phyloP scores from a whole-genome alignment of 2,329 filamentous ascomycete species.

The Aaosphaeria arxii region DNA sequence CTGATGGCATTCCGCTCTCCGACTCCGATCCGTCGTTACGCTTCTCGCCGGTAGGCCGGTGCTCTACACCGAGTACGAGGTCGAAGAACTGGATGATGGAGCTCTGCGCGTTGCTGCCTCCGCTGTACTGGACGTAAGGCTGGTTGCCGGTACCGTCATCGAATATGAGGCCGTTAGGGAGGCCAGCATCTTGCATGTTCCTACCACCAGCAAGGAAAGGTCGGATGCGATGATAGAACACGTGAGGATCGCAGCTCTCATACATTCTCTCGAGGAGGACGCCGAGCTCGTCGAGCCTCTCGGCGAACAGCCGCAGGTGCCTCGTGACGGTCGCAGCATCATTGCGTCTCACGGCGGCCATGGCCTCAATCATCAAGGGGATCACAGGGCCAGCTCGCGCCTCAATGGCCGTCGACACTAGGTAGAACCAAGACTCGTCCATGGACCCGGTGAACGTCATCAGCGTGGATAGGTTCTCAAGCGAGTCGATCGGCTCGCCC shows the following conservation, averaged over 20 bases:
- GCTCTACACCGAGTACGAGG: constrained; percentile 82
- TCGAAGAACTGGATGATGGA: constrained; percentile 98
- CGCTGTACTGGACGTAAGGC: constrained; percentile 79
- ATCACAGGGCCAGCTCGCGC: constrained; percentile 84
- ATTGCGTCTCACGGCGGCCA: constrained; percentile 70
- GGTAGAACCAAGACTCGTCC: constrained; percentile 98
- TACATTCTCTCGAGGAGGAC: constrained; percentile 83
- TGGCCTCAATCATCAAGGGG: constrained; percentile 83
- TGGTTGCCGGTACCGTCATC: constrained; percentile 70
- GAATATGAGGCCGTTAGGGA: constrained; percentile 84
- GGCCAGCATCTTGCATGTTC: constrained; percentile 93
- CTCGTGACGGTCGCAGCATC: constrained; percentile 71
- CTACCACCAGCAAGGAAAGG: constrained; percentile 94
- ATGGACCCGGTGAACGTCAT: constrained; percentile 90
- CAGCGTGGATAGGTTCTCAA: constrained; percentile 85
- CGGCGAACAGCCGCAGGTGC: constrained; percentile 78
- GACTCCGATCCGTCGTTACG: constrained; percentile 30
- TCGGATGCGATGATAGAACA: constrained; percentile 95
- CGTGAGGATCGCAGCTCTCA: constrained; percentile 87
- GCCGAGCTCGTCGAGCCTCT: constrained; percentile 82
- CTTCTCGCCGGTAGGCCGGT: constrained; percentile 81
- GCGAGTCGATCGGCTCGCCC: constrained; percentile 74
- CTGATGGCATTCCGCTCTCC: constrained; percentile 42
- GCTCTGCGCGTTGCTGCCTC: constrained; percentile 95
- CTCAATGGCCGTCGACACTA: constrained; percentile 93